Evolutionary conservation across 75 land plant genomes (phyloP), one percentile per base, ranked within the genome.

Genomic region (Adiantum capillusveneris): DNA sequence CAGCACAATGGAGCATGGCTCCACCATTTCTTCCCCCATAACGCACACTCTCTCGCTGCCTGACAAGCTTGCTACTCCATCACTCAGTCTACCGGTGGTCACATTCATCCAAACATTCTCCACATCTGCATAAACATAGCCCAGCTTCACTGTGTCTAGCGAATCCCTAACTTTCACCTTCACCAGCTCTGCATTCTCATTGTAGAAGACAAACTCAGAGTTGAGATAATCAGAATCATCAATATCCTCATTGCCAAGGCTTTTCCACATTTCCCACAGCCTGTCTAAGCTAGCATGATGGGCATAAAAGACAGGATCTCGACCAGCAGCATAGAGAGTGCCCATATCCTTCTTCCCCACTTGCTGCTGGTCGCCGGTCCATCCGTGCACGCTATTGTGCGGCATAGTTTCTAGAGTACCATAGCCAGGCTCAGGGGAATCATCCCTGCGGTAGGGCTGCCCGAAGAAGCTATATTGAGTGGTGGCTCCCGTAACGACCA

Each of bases 201-300:
- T 77, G 57, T 64, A 60, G 56, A 78, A 78, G 41, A 61, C 21
- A 42, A 73, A 73, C 42, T 53, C 22, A 11, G 73, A n/a, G 45
- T 78, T 53, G 21, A 78, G 81, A 13, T 43, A 73, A 49, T 73
- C 77, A 0, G 64, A 59, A n/a, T 78, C 71, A 21, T 54, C 17
- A 3, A 24, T 29, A 19, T 56, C 62, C 51, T 19, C 28, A 24
- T 56, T 69, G 54, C 51, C 54, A 31, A 65, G 55, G 44, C 44
- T 26, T 45, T 57, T 43, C 68, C 68, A 66, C 6, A 66, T 9
- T 2, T 26, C 49, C 68, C 68, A 66, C 26, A 59, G 14, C 2
- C 56, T 18, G 58, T 62, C 46, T 12, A 60, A n/a, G 53, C 29
- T 21, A 24, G 60, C 24, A 49, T 73, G 75, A 25, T 62, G 75